phyloP scores from a whole-genome alignment of 768 basidiomycete genomes.

The Lactarius trivialis region DNA sequence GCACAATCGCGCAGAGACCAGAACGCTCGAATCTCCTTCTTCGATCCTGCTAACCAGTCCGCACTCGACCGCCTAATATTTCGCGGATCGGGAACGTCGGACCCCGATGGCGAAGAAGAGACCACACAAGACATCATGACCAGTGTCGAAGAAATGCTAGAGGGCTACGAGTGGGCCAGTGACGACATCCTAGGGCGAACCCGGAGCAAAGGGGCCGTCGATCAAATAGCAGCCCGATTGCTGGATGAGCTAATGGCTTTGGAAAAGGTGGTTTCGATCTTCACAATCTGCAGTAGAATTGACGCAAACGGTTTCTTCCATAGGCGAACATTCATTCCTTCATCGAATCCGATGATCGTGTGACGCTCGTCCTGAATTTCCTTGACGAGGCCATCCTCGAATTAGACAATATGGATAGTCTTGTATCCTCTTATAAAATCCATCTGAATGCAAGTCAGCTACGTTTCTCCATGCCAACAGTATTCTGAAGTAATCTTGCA shows the following conservation, averaged over 20 bases:
- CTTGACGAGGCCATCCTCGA: conserved; percentile 87
- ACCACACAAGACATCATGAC: conserved; percentile 75
- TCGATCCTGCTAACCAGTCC: conserved; percentile 73
- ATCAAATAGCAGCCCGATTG: conserved; percentile 85
- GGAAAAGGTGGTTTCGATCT: conserved; percentile 62
- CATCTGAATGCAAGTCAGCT: conserved; percentile 74
- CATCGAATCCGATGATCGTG: conserved; percentile 90
- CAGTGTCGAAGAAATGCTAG: conserved; percentile 97
- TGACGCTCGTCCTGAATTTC: conserved; percentile 75
- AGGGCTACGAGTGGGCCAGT: conserved; percentile 95
- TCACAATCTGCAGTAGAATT: not conserved
- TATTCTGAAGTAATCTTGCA: conserved; percentile 12
- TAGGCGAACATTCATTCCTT: conserved; percentile 98
- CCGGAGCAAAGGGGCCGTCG: conserved; percentile 66
- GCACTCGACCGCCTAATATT: conserved; percentile 63
- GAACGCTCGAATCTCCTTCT: conserved; percentile 73
- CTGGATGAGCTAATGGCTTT: conserved; percentile 87
- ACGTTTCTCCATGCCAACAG: not conserved
- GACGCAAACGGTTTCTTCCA: not conserved
- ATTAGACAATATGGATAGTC: conserved; percentile 83
- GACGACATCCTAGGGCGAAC: conserved; percentile 66
- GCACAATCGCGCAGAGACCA: conserved; percentile 47
- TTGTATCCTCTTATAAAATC: conserved; percentile 91
- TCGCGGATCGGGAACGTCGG: conserved; percentile 28
- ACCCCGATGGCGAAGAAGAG: conserved; percentile 48